Percentiles rank a stretch among this genome's conserved stretches.
These are phyloP conservation scores for Juglanconis oblonga DNA, from an alignment of 2,329 filamentous ascomycete genomes.

Conservation along the genomic window DNA sequence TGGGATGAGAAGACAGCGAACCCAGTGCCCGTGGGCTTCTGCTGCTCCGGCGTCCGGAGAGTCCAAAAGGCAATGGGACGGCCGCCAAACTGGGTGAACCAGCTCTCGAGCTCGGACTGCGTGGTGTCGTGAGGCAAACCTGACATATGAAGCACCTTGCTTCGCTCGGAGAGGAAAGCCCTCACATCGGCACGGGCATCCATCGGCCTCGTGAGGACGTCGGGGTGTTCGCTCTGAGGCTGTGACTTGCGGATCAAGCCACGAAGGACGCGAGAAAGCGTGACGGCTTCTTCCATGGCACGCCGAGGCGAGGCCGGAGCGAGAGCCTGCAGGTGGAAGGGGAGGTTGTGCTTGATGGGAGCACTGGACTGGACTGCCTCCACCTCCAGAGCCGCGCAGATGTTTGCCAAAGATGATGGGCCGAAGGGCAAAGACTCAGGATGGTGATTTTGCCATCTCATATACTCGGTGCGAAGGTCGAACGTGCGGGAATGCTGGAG, in stretches of 20 bases:
- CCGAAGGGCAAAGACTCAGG: slow-evolving; percentile 96
- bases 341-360: slow-evolving; percentile 97
- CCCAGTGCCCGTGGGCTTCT: slow-evolving; percentile 97
- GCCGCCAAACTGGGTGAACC: slow-evolving; percentile 98
- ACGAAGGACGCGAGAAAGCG: slow-evolving; percentile 84
- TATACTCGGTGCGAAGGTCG: slow-evolving; percentile 94
- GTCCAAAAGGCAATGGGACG: slow-evolving; percentile 99
- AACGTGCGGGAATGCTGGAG: slow-evolving; percentile 97
- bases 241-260: slow-evolving; percentile 96
- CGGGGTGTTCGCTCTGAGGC: slow-evolving; percentile 86
- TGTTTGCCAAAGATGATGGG: slow-evolving; percentile 92
- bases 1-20: slow-evolving; percentile 99
- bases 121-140: slow-evolving; percentile 97
- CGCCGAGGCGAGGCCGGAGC: slow-evolving; percentile 92
- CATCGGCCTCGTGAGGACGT: slow-evolving; percentile 92
- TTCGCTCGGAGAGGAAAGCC: slow-evolving; percentile 91
- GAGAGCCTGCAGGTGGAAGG: slow-evolving; percentile 94
- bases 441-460: slow-evolving; percentile 97
- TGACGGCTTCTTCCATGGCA: slow-evolving; percentile 97
- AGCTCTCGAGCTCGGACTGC: slow-evolving; percentile 97
- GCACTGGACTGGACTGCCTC: slow-evolving; percentile 97
- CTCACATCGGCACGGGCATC: slow-evolving; percentile 95
- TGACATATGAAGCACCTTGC: slow-evolving; percentile 97
- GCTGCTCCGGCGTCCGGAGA: slow-evolving; percentile 92
- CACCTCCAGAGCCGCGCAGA: slow-evolving; percentile 96